Evolutionary conservation across 2,329 filamentous ascomycete genomes (phyloP), one percentile per base, ranked within the genome.

Genomic region (Monosporascus sp.): DNA sequence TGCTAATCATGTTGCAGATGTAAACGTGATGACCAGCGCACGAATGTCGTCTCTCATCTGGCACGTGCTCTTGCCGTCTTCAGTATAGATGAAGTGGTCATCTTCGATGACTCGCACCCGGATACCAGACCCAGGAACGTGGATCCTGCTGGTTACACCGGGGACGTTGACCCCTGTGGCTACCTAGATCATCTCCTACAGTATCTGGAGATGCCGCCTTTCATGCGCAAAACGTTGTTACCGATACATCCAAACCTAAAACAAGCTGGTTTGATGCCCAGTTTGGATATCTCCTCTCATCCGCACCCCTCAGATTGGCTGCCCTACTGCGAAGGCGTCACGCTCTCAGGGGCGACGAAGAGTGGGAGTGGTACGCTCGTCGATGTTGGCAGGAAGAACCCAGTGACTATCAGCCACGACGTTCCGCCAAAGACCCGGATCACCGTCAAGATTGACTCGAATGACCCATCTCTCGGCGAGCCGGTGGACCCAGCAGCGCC

Each of bases 261-360:
- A 39, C 82, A 83, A 14, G 89, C 88, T 39, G 89, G 89, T 7
- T 77, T 85, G 39, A 73, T 95, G 27, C 88, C 88, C 0, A 89
- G 82, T 63, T 74, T 95, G 52, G 90, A 95, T 67, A 90, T 94
- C 79, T 90, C 90, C 17, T 89, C 93, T 67, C 90, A 96, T 69
- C 77, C 91, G 8, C 80, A 88, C 57, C 79, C 81, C 15, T 82
- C 86, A 51, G 89, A 95, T 64, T 91, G 86, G 84, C 84, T 90
- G 57, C 80, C 81, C 17, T 96, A 89, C 66, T 83, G 89, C 22
- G 90, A 95, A 65, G 90, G 89, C 5, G 82, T 93, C 25, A 84
- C 86, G 0, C 63, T 85, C 2, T 68, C 74, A 3, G 74, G 72
- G 5, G 70, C 69, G 41, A 66, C 75, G 17, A 67, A 67, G 55